Evolutionary conservation across 2,329 filamentous ascomycete genomes (phyloP), one percentile per base, ranked within the genome.

Genomic region (Arachnopeziza araneosa): DNA sequence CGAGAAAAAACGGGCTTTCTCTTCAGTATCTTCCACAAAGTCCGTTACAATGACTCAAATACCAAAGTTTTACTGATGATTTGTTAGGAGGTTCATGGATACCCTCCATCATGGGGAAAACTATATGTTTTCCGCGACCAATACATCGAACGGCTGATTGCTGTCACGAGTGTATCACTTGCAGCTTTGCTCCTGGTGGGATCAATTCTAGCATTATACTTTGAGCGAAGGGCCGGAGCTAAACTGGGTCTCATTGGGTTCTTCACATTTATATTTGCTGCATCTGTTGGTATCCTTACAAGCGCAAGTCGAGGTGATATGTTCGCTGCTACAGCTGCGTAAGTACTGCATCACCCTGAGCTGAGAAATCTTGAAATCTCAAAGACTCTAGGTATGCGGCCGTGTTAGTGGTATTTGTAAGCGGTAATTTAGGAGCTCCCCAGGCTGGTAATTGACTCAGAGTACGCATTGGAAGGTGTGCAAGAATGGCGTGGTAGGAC

Each of bases 331-430:
- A 66, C 64, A n/a, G 65, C 66, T 24, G 66, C 63, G 26, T 30
- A 30, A 30, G 26, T 30, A 30, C 9, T 30, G 26, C 9, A 30
- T 30, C 4, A 4, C 9, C 4, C 26, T 30, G 9, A 30, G 9
- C 9, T 30, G 4, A 30, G 26, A 30, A 30, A 9, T 5, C 26
- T 30, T 30, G 26, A 9, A 9, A 9, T 9, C 26, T 30, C 4
- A 30, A 4, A 30, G 9, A 30, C 26, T 30, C 26, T n/a, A 30
- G 26, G 36, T 67, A 67, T 56, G 61, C 61, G 24, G 66, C 64
- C 5, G 63, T 65, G 7, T 55, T 68, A 9, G 62, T 66, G 21
- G 66, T 64, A 23, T 64, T 67, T 52, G 62, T 67, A 21, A 66
- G 64, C 58, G 63, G 62, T 12, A 60, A 60, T 48, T 48, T 67